These are phyloP conservation scores for Trichoderma breve DNA, from an alignment of 2,329 filamentous ascomycete genomes.

Conservation along the genomic window DNA sequence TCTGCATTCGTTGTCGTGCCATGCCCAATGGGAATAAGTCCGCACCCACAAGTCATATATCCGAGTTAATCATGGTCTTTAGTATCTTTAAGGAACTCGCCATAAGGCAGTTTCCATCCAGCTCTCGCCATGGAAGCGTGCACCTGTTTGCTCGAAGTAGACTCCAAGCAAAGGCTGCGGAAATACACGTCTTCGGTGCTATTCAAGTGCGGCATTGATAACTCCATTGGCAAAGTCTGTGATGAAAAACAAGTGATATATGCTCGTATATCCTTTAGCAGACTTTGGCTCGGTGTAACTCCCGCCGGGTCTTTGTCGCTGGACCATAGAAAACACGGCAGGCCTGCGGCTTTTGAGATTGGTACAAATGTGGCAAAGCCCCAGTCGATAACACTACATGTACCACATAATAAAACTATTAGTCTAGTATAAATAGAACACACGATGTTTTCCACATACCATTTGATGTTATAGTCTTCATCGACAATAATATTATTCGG, in stretches of 20 bases:
- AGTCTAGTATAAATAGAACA: neutral
- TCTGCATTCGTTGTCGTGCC: neutral
- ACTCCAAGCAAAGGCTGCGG: neutral
- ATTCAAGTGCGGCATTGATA: neutral
- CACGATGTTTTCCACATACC: neutral
- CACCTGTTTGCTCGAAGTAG: neutral
- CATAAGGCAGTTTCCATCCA: neutral
- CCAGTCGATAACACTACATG: neutral
- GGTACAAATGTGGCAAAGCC: neutral
- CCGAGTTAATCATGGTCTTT: neutral
- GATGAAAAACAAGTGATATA: neutral
- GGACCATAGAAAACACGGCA: neutral
- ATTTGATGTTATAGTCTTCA: neutral
- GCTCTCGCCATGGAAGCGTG: neutral
- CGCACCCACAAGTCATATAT: neutral
- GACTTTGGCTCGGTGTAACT: neutral
- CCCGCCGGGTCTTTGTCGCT: neutral
- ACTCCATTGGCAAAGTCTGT: neutral
- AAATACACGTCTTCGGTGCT: neutral
- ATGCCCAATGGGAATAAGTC: neutral
- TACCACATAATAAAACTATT: neutral
- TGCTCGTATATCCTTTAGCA: neutral
- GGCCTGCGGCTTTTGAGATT: neutral
- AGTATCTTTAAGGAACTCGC: neutral
- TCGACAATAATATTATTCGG: neutral